Evolutionary conservation across 2,329 filamentous ascomycete species (phyloP).

Genomic region (Aspergillus phoenicis): DNA sequence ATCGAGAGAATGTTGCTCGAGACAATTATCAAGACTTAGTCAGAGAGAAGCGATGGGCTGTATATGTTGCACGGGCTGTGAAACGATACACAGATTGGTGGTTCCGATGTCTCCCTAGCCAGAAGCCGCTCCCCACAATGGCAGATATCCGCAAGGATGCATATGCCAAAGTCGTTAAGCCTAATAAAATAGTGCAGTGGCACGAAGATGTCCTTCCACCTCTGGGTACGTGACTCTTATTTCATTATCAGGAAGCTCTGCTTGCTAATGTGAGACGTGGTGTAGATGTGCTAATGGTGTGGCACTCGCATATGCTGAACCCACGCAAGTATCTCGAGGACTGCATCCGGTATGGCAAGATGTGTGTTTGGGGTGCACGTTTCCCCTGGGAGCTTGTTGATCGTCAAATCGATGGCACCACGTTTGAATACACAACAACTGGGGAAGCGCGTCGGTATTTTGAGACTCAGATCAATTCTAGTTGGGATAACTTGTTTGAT

Average conservation of each 20-base stretch:
- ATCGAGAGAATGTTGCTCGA: slow-evolving; percentile 34
- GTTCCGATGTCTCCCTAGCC: slow-evolving; percentile 29
- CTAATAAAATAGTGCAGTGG: neutral
- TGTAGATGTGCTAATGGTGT: slow-evolving; percentile 72
- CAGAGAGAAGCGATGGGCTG: slow-evolving; percentile 71
- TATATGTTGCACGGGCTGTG: slow-evolving; percentile 68
- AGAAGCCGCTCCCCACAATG: neutral
- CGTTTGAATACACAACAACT: slow-evolving; percentile 46
- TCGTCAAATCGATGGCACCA: slow-evolving; percentile 57
- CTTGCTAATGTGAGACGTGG: slow-evolving; percentile 17
- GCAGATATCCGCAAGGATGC: neutral
- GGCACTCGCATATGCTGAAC: slow-evolving; percentile 78
- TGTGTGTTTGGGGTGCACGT: slow-evolving; percentile 60
- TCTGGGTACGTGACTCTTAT: slow-evolving; percentile 51
- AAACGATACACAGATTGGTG: slow-evolving; percentile 71
- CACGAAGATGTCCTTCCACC: slow-evolving; percentile 55
- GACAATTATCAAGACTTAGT: slow-evolving; percentile 54
- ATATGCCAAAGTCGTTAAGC: neutral
- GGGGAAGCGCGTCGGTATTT: neutral
- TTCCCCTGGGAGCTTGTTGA: slow-evolving; percentile 68
- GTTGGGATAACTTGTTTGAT: slow-evolving; percentile 65
- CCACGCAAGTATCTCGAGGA: slow-evolving; percentile 74
- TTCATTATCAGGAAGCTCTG: neutral
- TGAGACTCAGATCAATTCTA: slow-evolving; percentile 45
- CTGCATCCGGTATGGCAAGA: slow-evolving; percentile 60